A percentile compares a stretch with the other conserved stretches of the same genome.
phyloP scores from a whole-genome alignment of 1,284 basidiomycete species.

The Dichomitus squalens region DNA sequence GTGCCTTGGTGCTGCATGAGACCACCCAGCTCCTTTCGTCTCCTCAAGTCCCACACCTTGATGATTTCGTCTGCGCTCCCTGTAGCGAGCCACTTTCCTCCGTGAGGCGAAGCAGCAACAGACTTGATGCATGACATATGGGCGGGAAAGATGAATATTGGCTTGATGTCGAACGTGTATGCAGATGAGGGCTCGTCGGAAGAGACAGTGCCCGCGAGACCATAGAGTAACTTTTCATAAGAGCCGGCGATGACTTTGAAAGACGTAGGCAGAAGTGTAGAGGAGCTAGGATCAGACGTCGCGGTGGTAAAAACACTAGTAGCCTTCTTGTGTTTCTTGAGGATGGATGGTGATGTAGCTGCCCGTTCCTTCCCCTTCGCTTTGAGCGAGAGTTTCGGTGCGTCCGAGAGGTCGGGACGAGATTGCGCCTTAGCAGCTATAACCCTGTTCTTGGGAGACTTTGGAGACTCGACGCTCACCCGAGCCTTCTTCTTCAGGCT shows the following conservation, averaged over 20 bases:
- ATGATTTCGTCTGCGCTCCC: constrained; percentile 95
- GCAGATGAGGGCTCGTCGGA: constrained; percentile 37
- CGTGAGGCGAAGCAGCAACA: constrained; percentile 81
- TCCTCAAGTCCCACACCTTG: constrained; percentile 95
- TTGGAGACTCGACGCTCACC: constrained; percentile 1
- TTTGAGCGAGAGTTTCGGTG: constrained; percentile 8
- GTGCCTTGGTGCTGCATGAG: constrained; percentile 91
- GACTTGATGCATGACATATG: constrained; percentile 93
- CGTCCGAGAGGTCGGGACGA: background rate
- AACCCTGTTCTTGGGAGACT: background rate
- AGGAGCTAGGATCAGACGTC: constrained; percentile 16
- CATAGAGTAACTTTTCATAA: constrained; percentile 96
- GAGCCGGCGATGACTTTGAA: constrained; percentile 91
- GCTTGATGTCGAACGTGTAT: constrained; percentile 60
- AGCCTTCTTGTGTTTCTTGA: constrained; percentile 10
- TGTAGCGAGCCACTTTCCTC: constrained; percentile 95
- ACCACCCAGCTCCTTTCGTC: constrained; percentile 91
- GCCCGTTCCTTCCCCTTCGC: constrained; percentile 28
- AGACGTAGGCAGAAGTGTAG: constrained; percentile 42
- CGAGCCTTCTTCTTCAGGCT: constrained; percentile 20
- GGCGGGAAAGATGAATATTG: constrained; percentile 95
- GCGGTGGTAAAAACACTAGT: background rate
- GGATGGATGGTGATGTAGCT: background rate
- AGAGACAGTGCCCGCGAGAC: constrained; percentile 72
- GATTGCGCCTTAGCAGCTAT: constrained; percentile 1